A percentile compares a stretch with the other conserved stretches of the same genome.
phyloP scores from a whole-genome alignment of 306 rosid genomes.

The Vigna mungo region DNA sequence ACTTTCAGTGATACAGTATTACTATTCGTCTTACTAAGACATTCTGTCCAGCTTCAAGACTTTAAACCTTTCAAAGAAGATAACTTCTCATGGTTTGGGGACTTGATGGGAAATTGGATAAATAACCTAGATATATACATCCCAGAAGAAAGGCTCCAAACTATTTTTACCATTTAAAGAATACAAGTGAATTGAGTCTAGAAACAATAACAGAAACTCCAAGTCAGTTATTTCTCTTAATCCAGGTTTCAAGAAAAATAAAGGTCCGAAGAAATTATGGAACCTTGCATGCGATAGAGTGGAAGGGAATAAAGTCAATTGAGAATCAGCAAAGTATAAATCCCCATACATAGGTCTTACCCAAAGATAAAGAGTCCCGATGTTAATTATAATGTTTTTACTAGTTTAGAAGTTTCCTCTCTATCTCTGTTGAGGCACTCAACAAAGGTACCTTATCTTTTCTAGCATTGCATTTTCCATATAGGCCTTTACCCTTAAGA shows the following conservation, averaged over 20 bases:
- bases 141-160: background rate
- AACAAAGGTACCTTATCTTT: conserved; percentile 10
- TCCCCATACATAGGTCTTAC: background rate
- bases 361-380: background rate
- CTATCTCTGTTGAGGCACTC: background rate
- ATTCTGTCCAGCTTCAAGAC: background rate
- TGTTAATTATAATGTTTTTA: conserved; percentile 12
- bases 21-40: background rate
- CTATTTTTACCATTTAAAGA: background rate
- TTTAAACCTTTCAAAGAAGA: too few species aligned
- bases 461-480: conserved; percentile 17
- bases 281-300: background rate
- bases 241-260: background rate
- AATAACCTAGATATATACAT: background rate
- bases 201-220: background rate
- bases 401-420: background rate
- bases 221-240: background rate
- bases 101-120: too few species aligned
- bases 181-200: background rate
- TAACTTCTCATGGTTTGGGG: too few species aligned
- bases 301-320: background rate
- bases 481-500: conserved; percentile 1
- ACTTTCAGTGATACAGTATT: background rate
- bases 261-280: background rate
- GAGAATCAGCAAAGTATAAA: background rate